phyloP scores from a whole-genome alignment of 768 basidiomycete species.

The Mycena filopes region DNA sequence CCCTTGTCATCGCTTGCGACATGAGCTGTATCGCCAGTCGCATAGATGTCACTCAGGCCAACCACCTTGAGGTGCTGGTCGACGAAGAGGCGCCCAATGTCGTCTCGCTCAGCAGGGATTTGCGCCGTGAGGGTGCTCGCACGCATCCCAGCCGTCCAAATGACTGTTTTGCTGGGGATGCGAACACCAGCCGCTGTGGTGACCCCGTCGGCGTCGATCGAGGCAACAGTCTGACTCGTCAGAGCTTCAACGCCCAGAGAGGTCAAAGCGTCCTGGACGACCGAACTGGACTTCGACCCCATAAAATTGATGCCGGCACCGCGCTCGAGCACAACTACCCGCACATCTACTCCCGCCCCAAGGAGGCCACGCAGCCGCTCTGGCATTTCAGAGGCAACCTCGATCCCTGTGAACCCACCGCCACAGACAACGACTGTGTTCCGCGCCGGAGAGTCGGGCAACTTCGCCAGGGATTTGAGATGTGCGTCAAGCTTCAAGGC shows the following conservation, averaged over 20 bases:
- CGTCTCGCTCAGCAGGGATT: slow-evolving; percentile 32
- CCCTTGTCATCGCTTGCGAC: slow-evolving; percentile 34
- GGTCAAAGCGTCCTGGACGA: slow-evolving; percentile 29
- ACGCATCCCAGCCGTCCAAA: slow-evolving; percentile 39
- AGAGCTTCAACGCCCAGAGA: slow-evolving; percentile 29
- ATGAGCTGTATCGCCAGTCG: slow-evolving; percentile 33
- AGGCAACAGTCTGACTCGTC: slow-evolving; percentile 28
- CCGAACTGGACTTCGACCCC: slow-evolving; percentile 29
- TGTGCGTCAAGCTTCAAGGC: slow-evolving; percentile 29
- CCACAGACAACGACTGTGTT: slow-evolving; percentile 36
- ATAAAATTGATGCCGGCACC: slow-evolving; percentile 25
- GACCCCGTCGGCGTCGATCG: slow-evolving; percentile 34
- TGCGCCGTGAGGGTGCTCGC: slow-evolving; percentile 35
- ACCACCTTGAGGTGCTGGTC: slow-evolving; percentile 28
- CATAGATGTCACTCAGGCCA: slow-evolving; percentile 32
- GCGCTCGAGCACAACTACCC: slow-evolving; percentile 30
- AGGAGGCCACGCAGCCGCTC: slow-evolving; percentile 28
- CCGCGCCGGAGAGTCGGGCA: slow-evolving; percentile 27
- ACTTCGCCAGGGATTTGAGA: slow-evolving; percentile 21
- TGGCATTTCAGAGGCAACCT: slow-evolving; percentile 34
- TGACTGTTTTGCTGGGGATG: slow-evolving; percentile 33
- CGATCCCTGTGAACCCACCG: slow-evolving; percentile 35
- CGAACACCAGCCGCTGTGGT: slow-evolving; percentile 30
- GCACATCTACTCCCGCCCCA: slow-evolving; percentile 20
- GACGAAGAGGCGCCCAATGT: slow-evolving; percentile 30